Base-by-base conservation (phyloP, 164 flowering plant species). In the Santalum album region DNA sequence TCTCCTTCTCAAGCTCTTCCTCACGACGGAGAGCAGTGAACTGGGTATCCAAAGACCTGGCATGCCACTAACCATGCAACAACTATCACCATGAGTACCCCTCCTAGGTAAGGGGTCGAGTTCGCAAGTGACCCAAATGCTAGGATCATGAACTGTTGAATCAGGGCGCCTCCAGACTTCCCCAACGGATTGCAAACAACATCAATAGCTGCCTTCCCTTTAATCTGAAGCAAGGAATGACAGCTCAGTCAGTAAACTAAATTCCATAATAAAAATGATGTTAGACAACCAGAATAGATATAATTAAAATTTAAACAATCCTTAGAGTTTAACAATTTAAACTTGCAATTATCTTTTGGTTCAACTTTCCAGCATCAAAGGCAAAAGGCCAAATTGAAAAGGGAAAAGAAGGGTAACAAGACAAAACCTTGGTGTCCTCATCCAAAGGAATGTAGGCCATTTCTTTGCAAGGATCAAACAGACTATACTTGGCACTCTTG, bases 161-260 rank as follows among this genome's bases (percentile, higher is more conserved):
- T 92, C 63, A 92, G 61, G 54, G 99, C 99, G 23, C 97, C 99
- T 56, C 99, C 99, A 4, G 86, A 90, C 55, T 92, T 92, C 46
- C 98, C 99, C 75, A 92, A 64, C 6, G 99, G 99, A 54, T 92
- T 92, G 88, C 99, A 92, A 45, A 92, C 99, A 34, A 92, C 99
- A 69, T 92, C 97, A 52, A 92, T 89, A 53, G 99, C 97, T 44
- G 99, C 97, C 71, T 92, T 92, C 35, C 99, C 99, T 78, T 92
- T 92, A 45, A 92, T 89, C 99, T 89, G 66, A 46, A 54, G 17
- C 39, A 56, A 50, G 42, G 39, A 63, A 36, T n/a, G 14, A 38
- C 42, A 38, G 42, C 34, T 9, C 4, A 29, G n/a, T n/a, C n/a
- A 29, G 34, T 29, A 29, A n/a, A n/a, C n/a, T n/a, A n/a, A n/a